phyloP scores from a whole-genome alignment of 2,329 filamentous ascomycete genomes.

The Fusarium siculi region DNA sequence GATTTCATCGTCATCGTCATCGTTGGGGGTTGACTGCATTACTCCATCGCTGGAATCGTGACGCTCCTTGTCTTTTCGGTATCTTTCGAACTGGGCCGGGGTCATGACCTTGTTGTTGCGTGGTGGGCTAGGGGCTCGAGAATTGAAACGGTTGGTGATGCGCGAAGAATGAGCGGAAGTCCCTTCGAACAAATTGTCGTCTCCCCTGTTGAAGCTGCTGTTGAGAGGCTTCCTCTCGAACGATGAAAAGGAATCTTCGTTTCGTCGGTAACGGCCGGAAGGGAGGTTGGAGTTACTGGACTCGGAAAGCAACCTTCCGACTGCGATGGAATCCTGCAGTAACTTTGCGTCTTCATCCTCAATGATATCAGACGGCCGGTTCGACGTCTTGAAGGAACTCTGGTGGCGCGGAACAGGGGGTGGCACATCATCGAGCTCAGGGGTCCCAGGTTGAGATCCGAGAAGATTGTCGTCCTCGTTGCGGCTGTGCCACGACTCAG shows the following conservation, averaged over 20 bases:
- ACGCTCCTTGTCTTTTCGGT: conserved; percentile 78
- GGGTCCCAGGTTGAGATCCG: conserved; percentile 50
- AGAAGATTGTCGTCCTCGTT: conserved; percentile 60
- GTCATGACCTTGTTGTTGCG: conserved; percentile 88
- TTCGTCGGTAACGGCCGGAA: conserved; percentile 50
- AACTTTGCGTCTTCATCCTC: conserved; percentile 66
- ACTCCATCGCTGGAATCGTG: conserved; percentile 57
- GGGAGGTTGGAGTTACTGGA: conserved; percentile 28
- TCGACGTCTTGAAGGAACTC: conserved; percentile 47
- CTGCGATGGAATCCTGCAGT: conserved; percentile 62
- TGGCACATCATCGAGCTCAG: conserved; percentile 52
- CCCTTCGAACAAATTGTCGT: conserved; percentile 67
- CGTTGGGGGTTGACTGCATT: conserved; percentile 59
- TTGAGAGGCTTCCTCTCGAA: conserved; percentile 44
- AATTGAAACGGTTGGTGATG: conserved; percentile 50
- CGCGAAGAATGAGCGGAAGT: conserved; percentile 53
- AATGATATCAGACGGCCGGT: conserved; percentile 51
- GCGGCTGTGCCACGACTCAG: conserved; percentile 63
- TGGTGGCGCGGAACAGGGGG: conserved; percentile 56
- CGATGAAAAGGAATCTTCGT: conserved; percentile 54
- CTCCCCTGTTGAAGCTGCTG: conserved; percentile 55
- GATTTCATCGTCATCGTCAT: conserved; percentile 71
- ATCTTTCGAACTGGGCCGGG: conserved; percentile 84
- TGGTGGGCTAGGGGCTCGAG: conserved; percentile 53
- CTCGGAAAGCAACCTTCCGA: conserved; percentile 58